These are phyloP conservation scores for Diutina sp. DNA, from an alignment of 1,139 yeast species.

Conservation along the genomic window DNA sequence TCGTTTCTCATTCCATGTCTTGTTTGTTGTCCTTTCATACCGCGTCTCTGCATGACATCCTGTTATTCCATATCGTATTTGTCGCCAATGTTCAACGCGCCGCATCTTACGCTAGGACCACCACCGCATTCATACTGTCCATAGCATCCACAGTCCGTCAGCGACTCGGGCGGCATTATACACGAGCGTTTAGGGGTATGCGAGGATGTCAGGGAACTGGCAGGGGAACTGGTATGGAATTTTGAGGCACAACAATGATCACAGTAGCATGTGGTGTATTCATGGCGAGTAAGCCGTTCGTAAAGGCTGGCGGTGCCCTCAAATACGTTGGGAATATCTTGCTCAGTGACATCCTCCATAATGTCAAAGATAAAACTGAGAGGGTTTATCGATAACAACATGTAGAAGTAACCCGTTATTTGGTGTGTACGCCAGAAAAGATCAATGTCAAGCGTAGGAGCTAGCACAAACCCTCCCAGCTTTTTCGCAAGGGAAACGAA, in stretches of 20 bases:
- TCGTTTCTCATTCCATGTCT: neutral
- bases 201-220: neutral
- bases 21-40: neutral
- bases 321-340: neutral
- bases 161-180: neutral
- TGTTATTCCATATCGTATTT: neutral
- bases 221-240: neutral
- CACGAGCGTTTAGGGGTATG: neutral
- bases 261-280: constrained; percentile 1
- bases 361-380: neutral
- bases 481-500: neutral
- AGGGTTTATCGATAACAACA: neutral
- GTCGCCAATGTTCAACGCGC: constrained; percentile 2
- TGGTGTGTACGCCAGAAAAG: constrained; percentile 1
- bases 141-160: neutral
- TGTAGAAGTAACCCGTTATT: neutral
- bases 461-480: constrained; percentile 1
- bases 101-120: constrained; percentile 2
- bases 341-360: constrained; percentile 1
- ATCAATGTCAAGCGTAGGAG: neutral
- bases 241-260: neutral
- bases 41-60: neutral
- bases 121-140: constrained; percentile 1
- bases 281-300: neutral
- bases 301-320: constrained; percentile 1